Evolutionary conservation across 768 basidiomycete genomes (phyloP), one percentile per base, ranked within the genome.

Genomic region (Daedaleopsis sinensis): DNA sequence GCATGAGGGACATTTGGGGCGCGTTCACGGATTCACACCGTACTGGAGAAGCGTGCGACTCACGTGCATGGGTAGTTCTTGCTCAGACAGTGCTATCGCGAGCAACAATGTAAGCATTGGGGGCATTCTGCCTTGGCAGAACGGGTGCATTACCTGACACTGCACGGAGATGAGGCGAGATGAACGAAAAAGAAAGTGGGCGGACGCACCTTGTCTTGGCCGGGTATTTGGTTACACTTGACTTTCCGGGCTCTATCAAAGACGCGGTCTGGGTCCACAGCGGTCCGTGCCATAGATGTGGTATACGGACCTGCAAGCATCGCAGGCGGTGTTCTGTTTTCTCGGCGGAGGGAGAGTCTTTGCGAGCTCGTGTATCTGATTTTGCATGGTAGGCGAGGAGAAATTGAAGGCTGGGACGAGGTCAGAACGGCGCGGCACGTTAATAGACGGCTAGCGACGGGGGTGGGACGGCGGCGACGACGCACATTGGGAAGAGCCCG

Each of bases 31-130:
- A 12, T 49, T 60, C 63, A 66, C 66, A 64, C 53, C 51, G 53
- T 56, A 59, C 52, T 55, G 50, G 61, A 61, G 65, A 60, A 65
- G 57, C 44, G 61, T 66, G 56, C 43, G 55, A 85, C 90, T 67
- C 69, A 94, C 93, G 93, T 94, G 92, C 93, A 96, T 48, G 91
- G 88, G 70, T 91, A 93, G 70, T 91, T 93, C 78, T 96, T 96
- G 63, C 88, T 83, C 62, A 87, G 75, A 74, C 93, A 96, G 70
- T 94, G 93, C 88, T 94, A 67, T 49, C 54, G 37, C 39, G 47
- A 52, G 43, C 50, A 39, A 32, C 32, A n/a, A 39, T 24, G 58
- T 66, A 19, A 68, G 64, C 36, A 53, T 3, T 21, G 52, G 61
- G 55, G 13, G 27, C 56, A 46, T 23, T 49, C n/a, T 44, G 23